These are phyloP conservation scores for Blepharisma japonicum DNA, from an alignment of 73 alveolate species.

Conservation along the genomic window DNA sequence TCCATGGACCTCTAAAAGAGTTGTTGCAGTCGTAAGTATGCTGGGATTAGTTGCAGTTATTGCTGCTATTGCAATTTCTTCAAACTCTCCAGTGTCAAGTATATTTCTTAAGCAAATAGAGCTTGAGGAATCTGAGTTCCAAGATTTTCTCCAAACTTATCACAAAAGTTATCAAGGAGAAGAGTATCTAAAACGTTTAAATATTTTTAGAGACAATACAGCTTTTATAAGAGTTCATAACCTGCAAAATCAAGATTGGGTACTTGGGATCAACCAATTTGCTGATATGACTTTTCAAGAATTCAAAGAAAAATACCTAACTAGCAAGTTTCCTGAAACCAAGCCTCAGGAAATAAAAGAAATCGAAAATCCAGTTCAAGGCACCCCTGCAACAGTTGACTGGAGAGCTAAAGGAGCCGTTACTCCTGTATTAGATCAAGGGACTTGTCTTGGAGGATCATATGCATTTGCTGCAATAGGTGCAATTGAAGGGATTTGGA, in stretches of 20 bases:
- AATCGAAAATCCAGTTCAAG: no score
- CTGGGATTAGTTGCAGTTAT: no score
- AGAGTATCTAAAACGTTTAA: slow-evolving; percentile 45
- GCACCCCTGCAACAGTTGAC: slow-evolving; percentile 49
- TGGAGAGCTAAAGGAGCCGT: slow-evolving; percentile 71
- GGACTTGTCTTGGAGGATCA: slow-evolving; percentile 76
- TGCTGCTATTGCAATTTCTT: no score
- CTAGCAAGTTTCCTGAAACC: no score
- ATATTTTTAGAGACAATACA: slow-evolving; percentile 35
- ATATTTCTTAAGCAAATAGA: no score
- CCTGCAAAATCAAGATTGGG: background rate
- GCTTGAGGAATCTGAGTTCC: slow-evolving; percentile 20
- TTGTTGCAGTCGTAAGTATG: no score
- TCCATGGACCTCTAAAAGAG: no score
- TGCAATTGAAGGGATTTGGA: slow-evolving; percentile 43
- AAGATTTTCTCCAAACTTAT: background rate
- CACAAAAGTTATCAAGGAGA: slow-evolving; percentile 43
- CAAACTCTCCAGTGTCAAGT: no score
- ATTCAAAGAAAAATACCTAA: background rate
- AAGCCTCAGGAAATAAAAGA: no score
- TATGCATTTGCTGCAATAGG: slow-evolving; percentile 84
- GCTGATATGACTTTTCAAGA: slow-evolving; percentile 37
- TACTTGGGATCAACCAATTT: slow-evolving; percentile 30
- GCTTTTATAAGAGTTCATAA: slow-evolving; percentile 23
- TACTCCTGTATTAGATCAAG: slow-evolving; percentile 72